Percentiles rank a stretch among this genome's conserved stretches.
Evolutionary conservation across 169 alveolate genomes (phyloP).

Genomic region (Plasmodium inui): DNA sequence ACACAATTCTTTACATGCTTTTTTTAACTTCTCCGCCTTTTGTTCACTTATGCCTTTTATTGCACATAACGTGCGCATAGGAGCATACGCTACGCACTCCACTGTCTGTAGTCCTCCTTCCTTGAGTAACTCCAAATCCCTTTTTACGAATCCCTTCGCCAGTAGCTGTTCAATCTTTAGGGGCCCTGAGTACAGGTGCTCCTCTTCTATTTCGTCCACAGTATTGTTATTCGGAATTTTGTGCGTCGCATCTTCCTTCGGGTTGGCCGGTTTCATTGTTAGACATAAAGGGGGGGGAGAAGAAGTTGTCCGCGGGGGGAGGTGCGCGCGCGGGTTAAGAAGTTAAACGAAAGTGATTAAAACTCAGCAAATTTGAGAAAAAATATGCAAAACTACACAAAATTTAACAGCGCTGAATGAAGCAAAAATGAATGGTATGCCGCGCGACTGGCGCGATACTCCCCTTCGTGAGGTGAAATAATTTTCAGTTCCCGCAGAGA

Average conservation of each 20-base stretch:
- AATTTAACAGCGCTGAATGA: neutral
- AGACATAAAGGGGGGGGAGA: constrained; percentile 23
- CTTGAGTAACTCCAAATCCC: constrained; percentile 93
- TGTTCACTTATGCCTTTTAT: constrained; percentile 98
- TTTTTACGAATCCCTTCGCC: constrained; percentile 87
- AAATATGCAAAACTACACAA: neutral
- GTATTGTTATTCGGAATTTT: constrained; percentile 40
- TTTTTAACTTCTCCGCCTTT: constrained; percentile 95
- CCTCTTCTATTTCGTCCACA: constrained; percentile 76
- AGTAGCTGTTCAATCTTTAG: constrained; percentile 86
- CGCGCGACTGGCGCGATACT: neutral
- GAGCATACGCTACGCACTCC: constrained; percentile 95
- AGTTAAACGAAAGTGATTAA: neutral
- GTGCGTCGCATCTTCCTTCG: constrained; percentile 75
- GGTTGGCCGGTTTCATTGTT: constrained; percentile 50
- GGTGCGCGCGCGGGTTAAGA: neutral
- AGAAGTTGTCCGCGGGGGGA: neutral
- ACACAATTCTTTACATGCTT: constrained; percentile 93
- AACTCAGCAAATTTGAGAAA: neutral
- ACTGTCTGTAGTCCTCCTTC: constrained; percentile 90
- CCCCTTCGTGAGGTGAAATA: neutral
- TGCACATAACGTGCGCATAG: constrained; percentile 90
- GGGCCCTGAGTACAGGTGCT: constrained; percentile 82
- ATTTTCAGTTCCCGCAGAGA: neutral
- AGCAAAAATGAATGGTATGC: neutral